phyloP scores from a whole-genome alignment of 345 rosid genomes.

The Lagerstroemia speciosa region DNA sequence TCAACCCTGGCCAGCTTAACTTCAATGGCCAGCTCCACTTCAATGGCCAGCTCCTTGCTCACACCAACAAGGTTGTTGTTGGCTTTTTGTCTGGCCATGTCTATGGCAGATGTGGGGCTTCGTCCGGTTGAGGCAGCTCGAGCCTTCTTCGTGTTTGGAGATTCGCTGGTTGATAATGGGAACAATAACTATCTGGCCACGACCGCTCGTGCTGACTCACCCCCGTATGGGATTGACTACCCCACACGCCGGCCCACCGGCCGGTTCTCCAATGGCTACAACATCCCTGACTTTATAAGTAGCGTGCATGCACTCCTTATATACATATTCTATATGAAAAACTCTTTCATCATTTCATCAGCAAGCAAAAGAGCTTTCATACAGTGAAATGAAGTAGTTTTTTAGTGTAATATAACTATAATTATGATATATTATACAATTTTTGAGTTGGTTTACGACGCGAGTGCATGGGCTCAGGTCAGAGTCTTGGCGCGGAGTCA shows the following conservation, averaged over 20 bases:
- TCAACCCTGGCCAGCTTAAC: too few species aligned
- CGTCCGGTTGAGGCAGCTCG: constrained; percentile 25
- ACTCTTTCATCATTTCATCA: too few species aligned
- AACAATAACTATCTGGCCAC: constrained; percentile 64
- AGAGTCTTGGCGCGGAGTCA: constrained; percentile 44
- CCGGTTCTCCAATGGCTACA: constrained; percentile 68
- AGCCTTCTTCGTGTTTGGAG: constrained; percentile 71
- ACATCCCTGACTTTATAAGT: constrained; percentile 73
- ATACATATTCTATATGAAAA: background rate
- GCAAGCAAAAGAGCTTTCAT: too few species aligned
- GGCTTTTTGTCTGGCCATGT: constrained; percentile 6
- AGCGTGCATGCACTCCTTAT: background rate
- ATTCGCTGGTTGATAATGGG: constrained; percentile 72
- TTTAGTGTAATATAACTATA: too few species aligned
- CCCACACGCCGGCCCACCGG: constrained; percentile 57
- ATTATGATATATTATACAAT: background rate
- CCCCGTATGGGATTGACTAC: constrained; percentile 65
- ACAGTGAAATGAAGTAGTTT: too few species aligned
- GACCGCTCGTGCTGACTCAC: constrained; percentile 64
- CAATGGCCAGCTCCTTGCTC: constrained; percentile 3
- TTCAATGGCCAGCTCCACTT: too few species aligned
- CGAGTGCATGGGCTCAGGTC: constrained; percentile 24
- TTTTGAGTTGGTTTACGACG: background rate
- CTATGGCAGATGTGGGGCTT: background rate
- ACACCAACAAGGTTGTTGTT: constrained; percentile 5